Percentiles rank a stretch among this genome's conserved stretches.
Evolutionary conservation across 495 filamentous ascomycete species (phyloP).

Genomic region (Apiosordaria backusii): DNA sequence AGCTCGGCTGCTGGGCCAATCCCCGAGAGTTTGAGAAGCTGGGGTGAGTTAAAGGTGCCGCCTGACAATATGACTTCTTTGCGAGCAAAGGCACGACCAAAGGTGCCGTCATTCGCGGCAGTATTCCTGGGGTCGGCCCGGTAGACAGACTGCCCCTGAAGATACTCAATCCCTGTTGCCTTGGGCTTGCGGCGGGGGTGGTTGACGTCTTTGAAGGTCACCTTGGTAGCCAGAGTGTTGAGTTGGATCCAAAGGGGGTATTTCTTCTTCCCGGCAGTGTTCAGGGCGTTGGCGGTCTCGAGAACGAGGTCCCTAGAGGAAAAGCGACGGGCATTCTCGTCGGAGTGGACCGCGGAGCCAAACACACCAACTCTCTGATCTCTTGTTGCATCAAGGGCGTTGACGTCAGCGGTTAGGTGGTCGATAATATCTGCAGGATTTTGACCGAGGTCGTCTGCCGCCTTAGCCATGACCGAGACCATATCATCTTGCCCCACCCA

Average conservation of each 20-base stretch:
- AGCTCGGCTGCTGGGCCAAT: conserved; percentile 52
- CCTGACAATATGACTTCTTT: conserved; percentile 52
- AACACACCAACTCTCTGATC: conserved; percentile 16
- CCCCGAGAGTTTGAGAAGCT: conserved; percentile 54
- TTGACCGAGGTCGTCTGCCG: conserved; percentile 32
- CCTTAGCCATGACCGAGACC: conserved; percentile 35
- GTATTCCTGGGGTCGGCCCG: conserved; percentile 39
- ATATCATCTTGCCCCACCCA: conserved; percentile 30
- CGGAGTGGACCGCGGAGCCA: conserved; percentile 12
- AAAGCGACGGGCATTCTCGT: conserved; percentile 26
- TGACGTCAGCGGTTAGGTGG: conserved; percentile 20
- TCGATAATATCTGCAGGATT: conserved; percentile 14
- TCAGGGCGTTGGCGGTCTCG: conserved; percentile 28
- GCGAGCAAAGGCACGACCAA: conserved; percentile 21
- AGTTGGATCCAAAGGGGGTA: conserved; percentile 36
- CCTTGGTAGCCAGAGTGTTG: conserved; percentile 38
- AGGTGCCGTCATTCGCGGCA: conserved; percentile 24
- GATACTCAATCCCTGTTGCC: conserved; percentile 37
- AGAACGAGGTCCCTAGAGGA: conserved; percentile 38
- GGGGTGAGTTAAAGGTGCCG: conserved; percentile 56
- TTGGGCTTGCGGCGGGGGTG: conserved; percentile 11
- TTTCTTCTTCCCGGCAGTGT: conserved; percentile 18
- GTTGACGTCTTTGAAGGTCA: conserved; percentile 29
- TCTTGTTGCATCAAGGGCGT: conserved; percentile 9
- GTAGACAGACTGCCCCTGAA: conserved; percentile 37